phyloP scores from a whole-genome alignment of 2,329 filamentous ascomycete species.

The Bertia moriformis region DNA sequence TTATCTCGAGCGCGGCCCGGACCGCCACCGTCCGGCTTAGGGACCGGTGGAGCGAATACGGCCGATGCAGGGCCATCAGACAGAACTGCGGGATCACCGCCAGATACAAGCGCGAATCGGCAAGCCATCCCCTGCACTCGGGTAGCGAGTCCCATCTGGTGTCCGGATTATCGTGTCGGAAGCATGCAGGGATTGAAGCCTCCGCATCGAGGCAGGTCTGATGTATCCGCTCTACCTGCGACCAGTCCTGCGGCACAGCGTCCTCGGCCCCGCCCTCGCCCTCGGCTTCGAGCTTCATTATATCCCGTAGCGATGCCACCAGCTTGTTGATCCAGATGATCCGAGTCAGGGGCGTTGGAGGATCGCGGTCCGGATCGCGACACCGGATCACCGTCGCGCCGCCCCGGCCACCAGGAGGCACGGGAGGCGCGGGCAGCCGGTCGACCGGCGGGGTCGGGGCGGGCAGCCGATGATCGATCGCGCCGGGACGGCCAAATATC shows the following conservation, averaged over 20 bases:
- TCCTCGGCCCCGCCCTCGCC: no score
- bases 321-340: conserved; percentile 33
- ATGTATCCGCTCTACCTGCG: conserved; percentile 37
- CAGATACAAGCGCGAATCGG: conserved; percentile 25
- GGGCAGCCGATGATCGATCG: conserved; percentile 31
- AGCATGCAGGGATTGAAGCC: conserved; percentile 31
- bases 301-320: conserved; percentile 31
- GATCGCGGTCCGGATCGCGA: conserved; percentile 17
- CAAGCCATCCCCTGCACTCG: conserved; percentile 33
- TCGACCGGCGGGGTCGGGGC: conserved; percentile 37
- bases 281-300: conserved; percentile 39
- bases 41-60: conserved; percentile 43
- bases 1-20: conserved; percentile 36
- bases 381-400: neutral
- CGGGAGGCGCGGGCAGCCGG: conserved; percentile 28
- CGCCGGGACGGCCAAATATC: conserved; percentile 38
- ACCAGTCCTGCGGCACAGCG: conserved; percentile 36
- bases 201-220: conserved; percentile 30
- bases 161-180: conserved; percentile 40
- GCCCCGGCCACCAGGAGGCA: conserved; percentile 7
- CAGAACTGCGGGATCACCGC: conserved; percentile 35
- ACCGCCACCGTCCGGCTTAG: conserved; percentile 39
- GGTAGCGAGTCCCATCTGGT: conserved; percentile 37
- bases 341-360: conserved; percentile 40
- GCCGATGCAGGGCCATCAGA: conserved; percentile 43